These are phyloP conservation scores for Ophiocordyceps camponoti-floridani DNA, from an alignment of 2,329 filamentous ascomycete species.

Conservation along the genomic window DNA sequence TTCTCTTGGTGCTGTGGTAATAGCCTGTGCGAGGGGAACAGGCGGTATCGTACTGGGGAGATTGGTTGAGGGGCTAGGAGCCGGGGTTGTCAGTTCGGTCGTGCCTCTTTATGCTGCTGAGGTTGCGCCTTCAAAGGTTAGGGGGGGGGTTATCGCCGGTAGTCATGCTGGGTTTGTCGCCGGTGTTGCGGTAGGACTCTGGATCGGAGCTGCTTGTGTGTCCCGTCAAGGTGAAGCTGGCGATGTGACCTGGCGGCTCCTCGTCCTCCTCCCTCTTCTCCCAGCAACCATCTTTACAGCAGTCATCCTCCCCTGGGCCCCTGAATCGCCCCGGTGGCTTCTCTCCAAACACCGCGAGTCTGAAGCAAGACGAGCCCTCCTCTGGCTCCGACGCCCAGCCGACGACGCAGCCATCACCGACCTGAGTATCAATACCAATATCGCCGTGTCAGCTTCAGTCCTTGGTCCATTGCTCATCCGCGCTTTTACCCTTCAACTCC, in stretches of 20 bases:
- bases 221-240: not conserved
- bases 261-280: not conserved
- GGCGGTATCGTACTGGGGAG: not conserved
- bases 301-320: not conserved
- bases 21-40: not conserved
- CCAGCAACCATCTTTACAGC: not conserved
- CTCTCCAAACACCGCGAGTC: not conserved
- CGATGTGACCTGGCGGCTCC: not conserved
- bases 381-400: not conserved
- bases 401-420: not conserved
- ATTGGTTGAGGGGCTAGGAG: not conserved
- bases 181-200: not conserved
- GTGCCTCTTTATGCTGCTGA: not conserved
- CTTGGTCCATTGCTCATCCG: constrained; percentile 8
- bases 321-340: not conserved
- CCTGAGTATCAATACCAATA: not conserved
- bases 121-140: not conserved
- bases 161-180: not conserved
- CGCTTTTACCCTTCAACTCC: constrained; percentile 36
- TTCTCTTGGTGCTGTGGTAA: not conserved
- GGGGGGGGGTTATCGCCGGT: not conserved
- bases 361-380: not conserved
- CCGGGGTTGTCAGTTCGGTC: not conserved
- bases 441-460: too few relatives aligned
- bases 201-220: not conserved